A percentile compares a stretch with the other conserved stretches of the same genome.
phyloP scores from a whole-genome alignment of 352 stramenopile species.

The Phytophthora lateralis region DNA sequence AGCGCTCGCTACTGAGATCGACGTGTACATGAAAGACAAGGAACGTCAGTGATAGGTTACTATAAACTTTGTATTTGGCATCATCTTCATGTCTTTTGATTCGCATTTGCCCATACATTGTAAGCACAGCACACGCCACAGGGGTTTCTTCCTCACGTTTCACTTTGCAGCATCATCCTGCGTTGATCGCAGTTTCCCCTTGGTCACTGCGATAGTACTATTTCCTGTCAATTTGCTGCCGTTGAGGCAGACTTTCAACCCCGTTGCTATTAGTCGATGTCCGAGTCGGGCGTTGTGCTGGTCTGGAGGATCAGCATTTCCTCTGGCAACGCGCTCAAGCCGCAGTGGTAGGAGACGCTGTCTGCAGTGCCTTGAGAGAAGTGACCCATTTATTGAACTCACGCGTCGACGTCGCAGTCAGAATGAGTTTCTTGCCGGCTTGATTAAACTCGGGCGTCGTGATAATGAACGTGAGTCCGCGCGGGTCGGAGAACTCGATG shows the following conservation, averaged over 20 bases:
- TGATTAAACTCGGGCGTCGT: constrained; percentile 76
- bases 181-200: constrained; percentile 15
- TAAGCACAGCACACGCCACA: constrained; percentile 37
- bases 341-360: constrained; percentile 39
- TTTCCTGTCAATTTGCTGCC: constrained; percentile 35
- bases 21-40: constrained; percentile 26
- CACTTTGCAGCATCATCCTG: constrained; percentile 30
- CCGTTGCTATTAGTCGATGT: constrained; percentile 5
- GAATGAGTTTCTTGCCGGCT: constrained; percentile 80
- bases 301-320: constrained; percentile 5
- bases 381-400: constrained; percentile 89
- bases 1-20: constrained; percentile 27
- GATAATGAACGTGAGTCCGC: constrained; percentile 75
- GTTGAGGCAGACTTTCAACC: constrained; percentile 17
- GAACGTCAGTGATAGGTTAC: constrained; percentile 26
- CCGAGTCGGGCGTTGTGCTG: constrained; percentile 11
- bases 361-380: constrained; percentile 58
- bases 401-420: constrained; percentile 70
- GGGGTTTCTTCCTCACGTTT: constrained; percentile 16
- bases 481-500: constrained; percentile 71
- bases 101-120: constrained; percentile 25
- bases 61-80: constrained; percentile 38
- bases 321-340: constrained; percentile 37
- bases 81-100: constrained; percentile 29
- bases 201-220: constrained; percentile 28